phyloP scores from a whole-genome alignment of 2,329 filamentous ascomycete species.

The Bretziella fagacearum region DNA sequence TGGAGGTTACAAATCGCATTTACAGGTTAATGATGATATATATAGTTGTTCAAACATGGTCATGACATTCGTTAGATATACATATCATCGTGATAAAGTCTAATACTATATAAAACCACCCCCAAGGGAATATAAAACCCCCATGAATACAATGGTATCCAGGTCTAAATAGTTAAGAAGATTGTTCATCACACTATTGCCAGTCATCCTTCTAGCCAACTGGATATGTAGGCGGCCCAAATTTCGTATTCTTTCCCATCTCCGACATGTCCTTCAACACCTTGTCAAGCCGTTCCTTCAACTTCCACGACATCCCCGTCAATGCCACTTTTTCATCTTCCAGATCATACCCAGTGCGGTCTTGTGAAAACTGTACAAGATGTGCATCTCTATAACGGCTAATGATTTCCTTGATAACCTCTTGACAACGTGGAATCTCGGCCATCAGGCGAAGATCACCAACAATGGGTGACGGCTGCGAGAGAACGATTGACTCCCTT shows the following conservation, averaged over 20 bases:
- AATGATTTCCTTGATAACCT: not conserved
- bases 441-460: not conserved
- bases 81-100: too few relatives aligned
- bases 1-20: too few relatives aligned
- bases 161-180: too few relatives aligned
- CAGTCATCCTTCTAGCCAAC: too few relatives aligned
- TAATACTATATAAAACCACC: too few relatives aligned
- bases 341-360: not conserved
- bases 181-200: too few relatives aligned
- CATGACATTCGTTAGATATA: too few relatives aligned
- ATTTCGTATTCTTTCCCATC: not conserved
- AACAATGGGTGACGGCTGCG: not conserved
- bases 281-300: not conserved
- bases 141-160: too few relatives aligned
- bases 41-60: too few relatives aligned
- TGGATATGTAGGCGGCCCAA: too few relatives aligned
- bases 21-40: too few relatives aligned
- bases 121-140: too few relatives aligned
- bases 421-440: not conserved
- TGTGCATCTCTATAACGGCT: not conserved
- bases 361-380: not conserved
- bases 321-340: not conserved
- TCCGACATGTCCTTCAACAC: not conserved
- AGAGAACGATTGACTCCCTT: not conserved
- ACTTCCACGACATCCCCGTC: not conserved